phyloP scores from a whole-genome alignment of 106 monocot species.

The Acanthochlamys bracteata region DNA sequence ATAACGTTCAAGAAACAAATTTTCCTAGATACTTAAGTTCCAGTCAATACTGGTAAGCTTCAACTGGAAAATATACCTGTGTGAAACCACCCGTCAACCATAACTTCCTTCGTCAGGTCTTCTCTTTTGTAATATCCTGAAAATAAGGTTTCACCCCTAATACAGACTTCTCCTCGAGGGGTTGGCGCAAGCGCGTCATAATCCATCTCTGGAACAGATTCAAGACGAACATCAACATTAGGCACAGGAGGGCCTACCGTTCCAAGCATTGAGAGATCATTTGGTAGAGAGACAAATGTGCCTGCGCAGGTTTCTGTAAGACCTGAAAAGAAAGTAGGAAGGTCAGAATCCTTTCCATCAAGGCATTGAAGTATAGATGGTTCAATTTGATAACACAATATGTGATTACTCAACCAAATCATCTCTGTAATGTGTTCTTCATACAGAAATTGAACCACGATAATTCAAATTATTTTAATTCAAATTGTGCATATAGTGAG shows the following conservation, averaged over 20 bases:
- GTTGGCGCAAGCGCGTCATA: constrained; percentile 64
- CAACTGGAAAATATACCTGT: constrained; percentile 51
- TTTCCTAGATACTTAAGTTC: no score
- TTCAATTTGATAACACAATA: no score
- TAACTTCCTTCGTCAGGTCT: constrained; percentile 75
- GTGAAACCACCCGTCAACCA: constrained; percentile 97
- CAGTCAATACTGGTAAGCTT: no score
- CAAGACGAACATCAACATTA: constrained; percentile 77
- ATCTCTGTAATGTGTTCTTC: no score
- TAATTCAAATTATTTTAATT: no score
- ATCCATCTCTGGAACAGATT: constrained; percentile 91
- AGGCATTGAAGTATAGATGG: no score
- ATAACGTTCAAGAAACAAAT: no score
- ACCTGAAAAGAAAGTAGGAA: constrained; percentile 25
- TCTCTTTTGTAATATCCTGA: constrained; percentile 95
- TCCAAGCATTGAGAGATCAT: constrained; percentile 68
- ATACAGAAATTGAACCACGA: no score
- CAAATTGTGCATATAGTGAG: no score
- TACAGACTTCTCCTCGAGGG: constrained; percentile 82
- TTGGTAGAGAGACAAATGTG: constrained; percentile 79
- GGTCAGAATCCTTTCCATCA: no score
- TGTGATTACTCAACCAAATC: no score
- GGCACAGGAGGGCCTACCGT: constrained; percentile 88
- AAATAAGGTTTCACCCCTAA: constrained; percentile 80
- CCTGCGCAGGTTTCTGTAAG: constrained; percentile 89